Evolutionary conservation across 805 yeast genomes (phyloP).

Genomic region (Yarrowia divulgata): DNA sequence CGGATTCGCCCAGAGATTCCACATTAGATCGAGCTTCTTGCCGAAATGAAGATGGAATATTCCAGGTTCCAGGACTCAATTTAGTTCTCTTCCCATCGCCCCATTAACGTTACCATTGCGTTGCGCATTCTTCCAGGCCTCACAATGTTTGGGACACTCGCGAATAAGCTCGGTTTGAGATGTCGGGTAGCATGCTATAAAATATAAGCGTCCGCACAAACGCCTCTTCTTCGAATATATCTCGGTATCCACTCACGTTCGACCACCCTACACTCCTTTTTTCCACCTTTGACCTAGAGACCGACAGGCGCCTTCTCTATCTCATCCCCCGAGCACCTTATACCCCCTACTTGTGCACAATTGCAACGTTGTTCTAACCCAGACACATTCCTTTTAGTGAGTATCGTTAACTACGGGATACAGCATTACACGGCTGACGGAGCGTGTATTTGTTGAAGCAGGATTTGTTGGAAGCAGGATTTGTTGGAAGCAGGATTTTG

Average conservation of each 20-base stretch:
- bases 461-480: not conserved
- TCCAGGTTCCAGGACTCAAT: conserved; percentile 2
- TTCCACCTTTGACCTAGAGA: conserved; percentile 9
- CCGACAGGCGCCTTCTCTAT: conserved; percentile 38
- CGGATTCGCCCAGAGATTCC: not conserved
- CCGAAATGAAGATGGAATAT: not conserved
- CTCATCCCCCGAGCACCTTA: conserved; percentile 29
- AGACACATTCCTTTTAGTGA: conserved; percentile 34
- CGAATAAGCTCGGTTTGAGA: conserved; percentile 35
- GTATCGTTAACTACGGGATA: not conserved
- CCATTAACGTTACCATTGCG: conserved; percentile 25
- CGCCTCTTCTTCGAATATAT: conserved; percentile 23
- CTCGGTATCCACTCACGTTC: conserved; percentile 35
- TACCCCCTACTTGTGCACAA: conserved; percentile 12
- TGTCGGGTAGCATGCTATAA: conserved; percentile 19
- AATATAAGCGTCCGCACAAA: conserved; percentile 3
- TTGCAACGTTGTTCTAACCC: conserved; percentile 31
- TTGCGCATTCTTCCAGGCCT: conserved; percentile 23
- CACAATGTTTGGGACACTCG: conserved; percentile 20
- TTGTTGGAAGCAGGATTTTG: not conserved
- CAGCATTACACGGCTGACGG: conserved; percentile 1
- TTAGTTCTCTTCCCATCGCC: not conserved
- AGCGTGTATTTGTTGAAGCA: not conserved
- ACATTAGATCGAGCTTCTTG: not conserved
- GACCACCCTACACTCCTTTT: conserved; percentile 35